Percentiles rank a stretch among this genome's conserved stretches.
phyloP scores from a whole-genome alignment of 805 yeast genomes.

The Candida tammaniensis region DNA sequence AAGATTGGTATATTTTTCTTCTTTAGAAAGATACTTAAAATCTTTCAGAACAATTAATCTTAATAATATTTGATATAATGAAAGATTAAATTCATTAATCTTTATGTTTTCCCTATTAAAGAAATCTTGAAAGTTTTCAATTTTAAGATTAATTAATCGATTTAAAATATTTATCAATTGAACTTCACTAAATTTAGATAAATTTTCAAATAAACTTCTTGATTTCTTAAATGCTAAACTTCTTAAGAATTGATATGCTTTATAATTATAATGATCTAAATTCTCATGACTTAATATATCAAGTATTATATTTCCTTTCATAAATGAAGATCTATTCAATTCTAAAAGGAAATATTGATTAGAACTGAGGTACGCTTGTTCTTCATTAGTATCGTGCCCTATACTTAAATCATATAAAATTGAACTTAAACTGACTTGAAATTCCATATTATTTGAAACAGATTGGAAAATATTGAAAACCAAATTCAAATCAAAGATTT shows the following conservation, averaged over 20 bases:
- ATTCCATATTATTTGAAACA: slow-evolving; percentile 4
- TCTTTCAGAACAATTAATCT: slow-evolving; percentile 18
- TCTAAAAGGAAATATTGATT: slow-evolving; percentile 6
- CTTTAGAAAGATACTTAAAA: slow-evolving; percentile 6
- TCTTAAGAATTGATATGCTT: slow-evolving; percentile 3
- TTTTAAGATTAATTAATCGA: slow-evolving; percentile 9
- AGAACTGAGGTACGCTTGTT: not conserved
- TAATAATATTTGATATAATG: slow-evolving; percentile 29
- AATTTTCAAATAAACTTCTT: slow-evolving; percentile 19
- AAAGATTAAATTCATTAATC: slow-evolving; percentile 33
- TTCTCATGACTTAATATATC: slow-evolving; percentile 6
- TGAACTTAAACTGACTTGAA: not conserved
- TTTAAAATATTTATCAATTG: slow-evolving; percentile 19
- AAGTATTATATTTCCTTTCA: slow-evolving; percentile 6
- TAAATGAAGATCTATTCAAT: slow-evolving; percentile 6
- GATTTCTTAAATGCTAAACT: slow-evolving; percentile 16
- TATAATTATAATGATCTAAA: not conserved
- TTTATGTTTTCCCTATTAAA: slow-evolving; percentile 1
- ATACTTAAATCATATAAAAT: slow-evolving; percentile 9
- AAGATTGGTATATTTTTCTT: slow-evolving; percentile 14
- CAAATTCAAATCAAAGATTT: slow-evolving; percentile 6
- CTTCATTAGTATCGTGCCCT: slow-evolving; percentile 4
- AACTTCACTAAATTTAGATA: slow-evolving; percentile 16
- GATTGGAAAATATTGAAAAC: slow-evolving; percentile 3
- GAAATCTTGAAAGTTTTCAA: slow-evolving; percentile 16